Base-by-base conservation (phyloP, 768 basidiomycete species). In the Sporobolomyces roseus region DNA sequence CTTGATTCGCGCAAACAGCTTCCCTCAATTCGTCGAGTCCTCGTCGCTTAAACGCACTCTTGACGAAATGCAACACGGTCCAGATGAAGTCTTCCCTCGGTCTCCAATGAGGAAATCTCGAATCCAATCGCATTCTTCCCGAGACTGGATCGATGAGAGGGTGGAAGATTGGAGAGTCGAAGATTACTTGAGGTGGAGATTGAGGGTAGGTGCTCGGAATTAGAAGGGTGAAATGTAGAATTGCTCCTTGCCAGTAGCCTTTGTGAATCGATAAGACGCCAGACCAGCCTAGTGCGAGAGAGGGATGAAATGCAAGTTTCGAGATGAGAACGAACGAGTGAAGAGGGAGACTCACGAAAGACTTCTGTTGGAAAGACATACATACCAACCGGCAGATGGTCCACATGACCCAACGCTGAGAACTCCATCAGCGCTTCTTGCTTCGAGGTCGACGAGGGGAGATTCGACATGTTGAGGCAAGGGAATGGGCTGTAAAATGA, bases 101-200 rank as follows among this genome's bases (percentile, higher is more conserved):
- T 17, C 63, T 29, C 72, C 72, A 73, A 45, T 25, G 23, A 2
- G 68, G 65, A 33, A 66, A 73, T 7, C 72, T 46, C 19, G 36
- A 27, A 25, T 52, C 61, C 43, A 70, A 52, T 1, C 60, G 13
- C 51, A 73, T 49, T 4, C 43, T 27, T 4, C 68, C 68, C 7
- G 58, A 30, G 12, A 33, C 25, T 27, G 72, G 72, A 50, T 73
- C 72, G 35, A 73, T 33, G 62, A 73, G 68, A 1, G 72, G 72
- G 60, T 73, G 72, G 58, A 73, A 70, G 30, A 38, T 29, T 1
- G 58, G 58, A 29, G 63, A 61, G 43, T 63, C 62, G 63, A 72
- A 65, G 13, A 36, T 32, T 46, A 73, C 21, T 30, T n/a, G 19
- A 0, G 68, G 72, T 0, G 55, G 4, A 1, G 59, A 1, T 30